Evolutionary conservation across 352 stramenopile species (phyloP).

Genomic region (Pythium graminicola): DNA sequence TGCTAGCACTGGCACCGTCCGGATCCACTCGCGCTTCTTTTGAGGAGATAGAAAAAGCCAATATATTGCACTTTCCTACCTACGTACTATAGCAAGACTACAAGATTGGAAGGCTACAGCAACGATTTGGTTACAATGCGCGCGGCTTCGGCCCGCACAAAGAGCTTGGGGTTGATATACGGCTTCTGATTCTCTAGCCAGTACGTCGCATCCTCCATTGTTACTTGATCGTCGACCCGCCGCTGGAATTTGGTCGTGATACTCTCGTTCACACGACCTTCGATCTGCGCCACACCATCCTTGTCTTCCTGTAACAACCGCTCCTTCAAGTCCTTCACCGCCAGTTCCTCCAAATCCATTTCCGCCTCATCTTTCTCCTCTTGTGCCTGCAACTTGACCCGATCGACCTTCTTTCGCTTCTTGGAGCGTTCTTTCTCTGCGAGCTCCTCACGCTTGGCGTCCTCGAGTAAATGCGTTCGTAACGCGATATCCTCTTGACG

Average conservation of each 20-base stretch:
- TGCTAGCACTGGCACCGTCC: slow-evolving; percentile 16
- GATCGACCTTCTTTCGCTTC: slow-evolving; percentile 84
- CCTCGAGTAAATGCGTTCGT: slow-evolving; percentile 56
- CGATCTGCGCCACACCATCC: slow-evolving; percentile 54
- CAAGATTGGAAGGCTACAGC: slow-evolving; percentile 19
- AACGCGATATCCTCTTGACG: slow-evolving; percentile 60
- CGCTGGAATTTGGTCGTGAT: slow-evolving; percentile 49
- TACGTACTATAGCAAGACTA: not conserved
- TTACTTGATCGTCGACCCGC: slow-evolving; percentile 63
- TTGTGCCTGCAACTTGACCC: slow-evolving; percentile 55
- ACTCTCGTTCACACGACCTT: slow-evolving; percentile 80
- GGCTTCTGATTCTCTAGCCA: slow-evolving; percentile 82
- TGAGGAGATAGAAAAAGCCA: not conserved
- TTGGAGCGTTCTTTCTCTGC: slow-evolving; percentile 73
- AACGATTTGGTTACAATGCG: slow-evolving; percentile 80
- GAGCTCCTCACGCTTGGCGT: slow-evolving; percentile 69
- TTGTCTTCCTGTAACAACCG: slow-evolving; percentile 74
- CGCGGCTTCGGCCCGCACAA: slow-evolving; percentile 70
- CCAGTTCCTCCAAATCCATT: slow-evolving; percentile 81
- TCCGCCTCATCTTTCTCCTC: slow-evolving; percentile 81
- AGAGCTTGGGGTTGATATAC: slow-evolving; percentile 77
- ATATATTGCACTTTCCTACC: no score
- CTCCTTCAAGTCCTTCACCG: slow-evolving; percentile 78
- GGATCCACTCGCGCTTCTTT: slow-evolving; percentile 63
- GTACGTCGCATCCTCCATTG: slow-evolving; percentile 74